Evolutionary conservation across 345 rosid species (phyloP), one percentile per base, ranked within the genome.

Genomic region (Lepidium aucheri): DNA sequence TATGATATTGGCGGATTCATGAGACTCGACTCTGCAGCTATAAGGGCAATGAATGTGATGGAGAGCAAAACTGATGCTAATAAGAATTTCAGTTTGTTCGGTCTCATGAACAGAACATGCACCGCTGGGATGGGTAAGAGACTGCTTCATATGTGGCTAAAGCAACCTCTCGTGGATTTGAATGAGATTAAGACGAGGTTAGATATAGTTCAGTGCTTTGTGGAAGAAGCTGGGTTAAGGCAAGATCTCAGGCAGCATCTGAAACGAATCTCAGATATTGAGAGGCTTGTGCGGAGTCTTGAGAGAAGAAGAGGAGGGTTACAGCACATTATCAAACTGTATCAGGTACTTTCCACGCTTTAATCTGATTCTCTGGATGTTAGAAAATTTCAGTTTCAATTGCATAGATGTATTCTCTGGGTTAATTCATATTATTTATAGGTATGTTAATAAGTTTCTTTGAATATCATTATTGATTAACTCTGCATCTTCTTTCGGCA

Each of bases 81-180:
- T 78, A 94, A 90, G 74, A 90, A 84, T 67, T 94, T 90, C 69
- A 94, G 99, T 81, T 83, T 94, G 78, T 84, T 86, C 72, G 97
- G 99, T 82, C 91, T 94, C 33, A 83, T 94, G 96, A 94, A 90
- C 78, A 88, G 99, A 80, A 94, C 97, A 14, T 90, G 97, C 71
- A 88, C 99, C 32, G 89, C 91, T 76, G 99, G 99, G 16, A 94
- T 94, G 97, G 99, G 96, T 24, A 91, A 89, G 60, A 80, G 99
- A 73, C 78, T 94, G 75, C 85, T 94, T 79, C 95, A 88, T 72
- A 76, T 83, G 88, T 94, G 99, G 97, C 83, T 94, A 45, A 94
- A 90, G 72, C 96, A 90, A 76, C 99, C 99, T 74, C 84, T 94
- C 7, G 60, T 90, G 56, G 89, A 90, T 79, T 85, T 85, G 36